Conservation (phyloP, 495 filamentous ascomycete species). For the Talaromyces borbonicus region DNA sequence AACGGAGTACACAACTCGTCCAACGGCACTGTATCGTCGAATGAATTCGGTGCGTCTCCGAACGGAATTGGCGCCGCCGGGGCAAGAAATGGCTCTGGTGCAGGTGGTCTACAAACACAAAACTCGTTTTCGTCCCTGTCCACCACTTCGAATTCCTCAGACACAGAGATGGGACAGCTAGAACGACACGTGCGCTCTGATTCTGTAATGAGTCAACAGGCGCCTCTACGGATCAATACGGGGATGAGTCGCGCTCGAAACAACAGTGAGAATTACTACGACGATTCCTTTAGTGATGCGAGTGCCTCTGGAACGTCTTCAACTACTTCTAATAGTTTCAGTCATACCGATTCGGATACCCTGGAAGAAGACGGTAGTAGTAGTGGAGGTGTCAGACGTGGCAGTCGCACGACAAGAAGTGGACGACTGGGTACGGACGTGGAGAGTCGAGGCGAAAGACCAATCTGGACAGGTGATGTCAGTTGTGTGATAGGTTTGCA, state of each 20-base stretch:
- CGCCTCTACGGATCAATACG: slow-evolving; percentile 37
- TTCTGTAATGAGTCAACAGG: slow-evolving; percentile 24
- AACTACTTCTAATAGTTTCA: slow-evolving; percentile 26
- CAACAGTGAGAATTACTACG: slow-evolving; percentile 26
- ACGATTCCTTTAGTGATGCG: slow-evolving; percentile 33
- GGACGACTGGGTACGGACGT: slow-evolving; percentile 27
- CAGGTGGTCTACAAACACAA: slow-evolving; percentile 17
- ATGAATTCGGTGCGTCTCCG: not conserved
- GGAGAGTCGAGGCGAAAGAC: slow-evolving; percentile 24
- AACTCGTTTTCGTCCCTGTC: slow-evolving; percentile 8
- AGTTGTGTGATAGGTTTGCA: slow-evolving; percentile 94
- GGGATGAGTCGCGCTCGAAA: slow-evolving; percentile 24
- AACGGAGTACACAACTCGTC: slow-evolving; percentile 23
- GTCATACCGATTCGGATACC: slow-evolving; percentile 32
- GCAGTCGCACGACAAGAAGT: not conserved
- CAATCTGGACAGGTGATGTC: slow-evolving; percentile 74
- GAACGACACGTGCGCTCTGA: slow-evolving; percentile 14
- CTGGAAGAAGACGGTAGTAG: slow-evolving; percentile 13
- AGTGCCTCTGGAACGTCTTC: slow-evolving; percentile 32
- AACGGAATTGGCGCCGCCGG: slow-evolving; percentile 8
- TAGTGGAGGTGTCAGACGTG: not conserved
- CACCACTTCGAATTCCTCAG: slow-evolving; percentile 34
- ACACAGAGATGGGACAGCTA: slow-evolving; percentile 30
- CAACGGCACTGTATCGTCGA: not conserved
- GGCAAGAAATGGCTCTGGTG: slow-evolving; percentile 13